Conservation (phyloP, 2,329 filamentous ascomycete genomes). For the Hypoxylon sp. region DNA sequence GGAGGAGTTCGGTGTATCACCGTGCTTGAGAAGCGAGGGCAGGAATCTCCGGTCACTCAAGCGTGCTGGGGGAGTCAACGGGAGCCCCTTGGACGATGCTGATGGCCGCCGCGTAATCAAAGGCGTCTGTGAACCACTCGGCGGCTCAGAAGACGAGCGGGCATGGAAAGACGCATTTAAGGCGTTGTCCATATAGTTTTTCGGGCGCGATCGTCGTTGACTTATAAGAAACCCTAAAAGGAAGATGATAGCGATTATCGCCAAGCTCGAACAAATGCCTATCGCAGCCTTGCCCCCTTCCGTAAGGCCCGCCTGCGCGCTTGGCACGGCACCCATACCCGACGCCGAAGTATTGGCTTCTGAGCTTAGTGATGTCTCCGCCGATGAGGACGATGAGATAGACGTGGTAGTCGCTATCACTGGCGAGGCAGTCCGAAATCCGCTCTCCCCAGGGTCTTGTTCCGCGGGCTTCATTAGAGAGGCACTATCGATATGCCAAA, state of each 20-base stretch:
- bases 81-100: slow-evolving; percentile 45
- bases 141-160: slow-evolving; percentile 45
- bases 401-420: slow-evolving; percentile 14
- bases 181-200: slow-evolving; percentile 38
- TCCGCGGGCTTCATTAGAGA: slow-evolving; percentile 5
- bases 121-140: slow-evolving; percentile 56
- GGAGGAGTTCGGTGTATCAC: slow-evolving; percentile 33
- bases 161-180: slow-evolving; percentile 43
- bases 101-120: slow-evolving; percentile 57
- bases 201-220: slow-evolving; percentile 46
- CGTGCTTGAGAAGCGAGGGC: slow-evolving; percentile 51
- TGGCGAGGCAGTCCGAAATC: slow-evolving; percentile 4
- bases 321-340: slow-evolving; percentile 17
- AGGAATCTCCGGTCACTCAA: slow-evolving; percentile 62
- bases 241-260: slow-evolving; percentile 54
- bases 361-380: slow-evolving; percentile 21
- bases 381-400: slow-evolving; percentile 13
- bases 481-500: background rate
- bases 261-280: slow-evolving; percentile 57
- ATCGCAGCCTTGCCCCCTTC: slow-evolving; percentile 60
- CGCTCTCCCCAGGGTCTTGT: background rate
- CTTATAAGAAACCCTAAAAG: slow-evolving; percentile 56
- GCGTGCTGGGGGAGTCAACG: slow-evolving; percentile 61
- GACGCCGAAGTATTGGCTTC: slow-evolving; percentile 44
- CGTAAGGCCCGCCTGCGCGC: slow-evolving; percentile 49